Evolutionary conservation across 352 stramenopile genomes (phyloP).

Genomic region (Elongisporangium senticosum): DNA sequence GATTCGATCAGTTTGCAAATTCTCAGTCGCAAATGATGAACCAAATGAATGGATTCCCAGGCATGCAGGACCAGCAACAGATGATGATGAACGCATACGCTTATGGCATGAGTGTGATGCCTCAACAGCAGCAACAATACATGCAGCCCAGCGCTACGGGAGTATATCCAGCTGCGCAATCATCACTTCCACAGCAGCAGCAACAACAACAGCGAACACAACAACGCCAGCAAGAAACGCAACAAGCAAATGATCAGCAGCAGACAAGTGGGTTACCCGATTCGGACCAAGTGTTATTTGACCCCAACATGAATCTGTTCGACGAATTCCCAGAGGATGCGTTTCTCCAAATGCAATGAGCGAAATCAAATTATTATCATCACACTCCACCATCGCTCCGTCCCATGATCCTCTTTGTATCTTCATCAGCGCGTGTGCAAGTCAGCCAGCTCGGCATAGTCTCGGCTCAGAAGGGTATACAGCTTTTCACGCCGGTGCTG

Average conservation of each 20-base stretch:
- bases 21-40: constrained; percentile 38
- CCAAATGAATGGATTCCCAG: constrained; percentile 45
- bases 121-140: constrained; percentile 9
- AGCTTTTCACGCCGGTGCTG: constrained; percentile 48
- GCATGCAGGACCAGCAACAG: constrained; percentile 22
- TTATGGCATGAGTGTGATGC: constrained; percentile 21
- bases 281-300: constrained; percentile 31
- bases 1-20: background rate
- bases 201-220: constrained; percentile 20
- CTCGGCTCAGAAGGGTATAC: constrained; percentile 38
- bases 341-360: constrained; percentile 70
- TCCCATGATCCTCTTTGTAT: background rate
- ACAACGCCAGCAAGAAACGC: constrained; percentile 13
- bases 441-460: constrained; percentile 30
- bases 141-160: constrained; percentile 7
- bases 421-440: background rate
- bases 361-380: constrained; percentile 7
- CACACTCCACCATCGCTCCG: background rate
- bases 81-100: constrained; percentile 41
- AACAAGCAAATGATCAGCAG: constrained; percentile 17
- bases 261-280: constrained; percentile 10
- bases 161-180: background rate
- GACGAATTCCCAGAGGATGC: constrained; percentile 67
- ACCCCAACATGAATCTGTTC: constrained; percentile 59
- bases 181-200: constrained; percentile 10